Conservation (phyloP, 2,329 filamentous ascomycete genomes). For the Dactylonectria macrodidyma region DNA sequence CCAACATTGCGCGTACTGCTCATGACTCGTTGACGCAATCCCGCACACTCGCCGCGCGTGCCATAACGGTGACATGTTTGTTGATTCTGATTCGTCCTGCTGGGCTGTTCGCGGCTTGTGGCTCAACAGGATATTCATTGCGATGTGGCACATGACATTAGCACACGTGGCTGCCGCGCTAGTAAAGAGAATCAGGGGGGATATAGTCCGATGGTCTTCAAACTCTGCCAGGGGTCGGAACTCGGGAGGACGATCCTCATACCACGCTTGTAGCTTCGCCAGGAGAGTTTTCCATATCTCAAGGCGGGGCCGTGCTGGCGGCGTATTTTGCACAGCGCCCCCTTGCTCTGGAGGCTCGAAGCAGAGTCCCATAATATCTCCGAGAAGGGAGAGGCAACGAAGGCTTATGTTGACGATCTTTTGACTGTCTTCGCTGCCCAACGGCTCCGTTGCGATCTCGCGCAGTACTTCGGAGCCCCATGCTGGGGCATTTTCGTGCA, state of each 20-base stretch:
- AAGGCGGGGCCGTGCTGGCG: neutral
- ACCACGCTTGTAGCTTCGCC: neutral
- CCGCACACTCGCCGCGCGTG: neutral
- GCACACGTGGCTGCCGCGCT: neutral
- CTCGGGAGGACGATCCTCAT: neutral
- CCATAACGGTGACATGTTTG: neutral
- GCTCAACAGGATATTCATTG: neutral
- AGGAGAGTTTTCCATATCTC: neutral
- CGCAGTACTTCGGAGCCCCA: neutral
- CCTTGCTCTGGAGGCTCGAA: neutral
- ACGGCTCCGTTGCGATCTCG: neutral
- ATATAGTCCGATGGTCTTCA: neutral
- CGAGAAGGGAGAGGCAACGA: neutral
- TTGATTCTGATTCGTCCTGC: neutral
- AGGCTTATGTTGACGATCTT: neutral
- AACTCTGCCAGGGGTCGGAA: neutral
- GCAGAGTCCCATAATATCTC: neutral
- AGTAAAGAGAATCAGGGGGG: neutral
- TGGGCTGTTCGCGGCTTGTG: neutral
- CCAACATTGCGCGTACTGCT: conserved; percentile 10
- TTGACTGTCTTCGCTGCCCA: neutral
- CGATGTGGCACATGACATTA: neutral
- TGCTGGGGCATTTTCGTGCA: neutral
- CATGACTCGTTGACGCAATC: conserved; percentile 1
- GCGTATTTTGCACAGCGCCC: neutral